Conservation (phyloP, 371 early-diverging fungal genomes). For the Circinella minor region DNA sequence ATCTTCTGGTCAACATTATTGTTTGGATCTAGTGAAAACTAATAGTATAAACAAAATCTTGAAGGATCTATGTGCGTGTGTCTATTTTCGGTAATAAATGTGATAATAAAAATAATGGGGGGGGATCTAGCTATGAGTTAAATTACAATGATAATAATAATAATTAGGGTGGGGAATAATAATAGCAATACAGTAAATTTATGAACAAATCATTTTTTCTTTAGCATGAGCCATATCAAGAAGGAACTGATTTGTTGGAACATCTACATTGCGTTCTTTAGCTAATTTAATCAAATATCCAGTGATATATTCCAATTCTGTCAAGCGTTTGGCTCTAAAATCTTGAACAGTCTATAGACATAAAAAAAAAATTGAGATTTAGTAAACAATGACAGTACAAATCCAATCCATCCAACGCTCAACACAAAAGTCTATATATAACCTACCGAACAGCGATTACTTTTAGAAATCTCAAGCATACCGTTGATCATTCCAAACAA, state of each 20-base stretch:
- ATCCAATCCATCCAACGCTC: too few relatives aligned
- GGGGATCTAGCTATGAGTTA: too few relatives aligned
- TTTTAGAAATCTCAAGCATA: constrained; percentile 35
- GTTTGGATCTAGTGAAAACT: too few relatives aligned
- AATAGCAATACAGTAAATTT: not conserved
- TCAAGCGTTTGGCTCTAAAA: constrained; percentile 33
- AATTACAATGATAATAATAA: not conserved
- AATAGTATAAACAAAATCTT: too few relatives aligned
- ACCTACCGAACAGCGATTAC: constrained; percentile 54
- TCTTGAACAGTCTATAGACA: constrained; percentile 52
- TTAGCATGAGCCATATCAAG: constrained; percentile 39
- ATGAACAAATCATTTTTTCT: constrained; percentile 19
- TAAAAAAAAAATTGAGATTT: too few relatives aligned
- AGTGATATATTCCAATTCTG: constrained; percentile 68
- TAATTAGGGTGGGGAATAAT: not conserved
- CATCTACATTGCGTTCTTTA: constrained; percentile 17
- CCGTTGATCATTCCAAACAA: constrained; percentile 29
- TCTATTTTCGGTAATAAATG: too few relatives aligned
- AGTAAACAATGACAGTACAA: too few relatives aligned
- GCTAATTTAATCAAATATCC: constrained; percentile 53
- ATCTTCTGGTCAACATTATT: too few relatives aligned
- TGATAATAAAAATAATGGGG: too few relatives aligned
- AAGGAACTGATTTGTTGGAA: constrained; percentile 25
- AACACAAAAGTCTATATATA: too few relatives aligned
- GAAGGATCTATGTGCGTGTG: too few relatives aligned